These are phyloP conservation scores for Trichoderma gamsii DNA, from an alignment of 495 filamentous ascomycete species.

Conservation along the genomic window DNA sequence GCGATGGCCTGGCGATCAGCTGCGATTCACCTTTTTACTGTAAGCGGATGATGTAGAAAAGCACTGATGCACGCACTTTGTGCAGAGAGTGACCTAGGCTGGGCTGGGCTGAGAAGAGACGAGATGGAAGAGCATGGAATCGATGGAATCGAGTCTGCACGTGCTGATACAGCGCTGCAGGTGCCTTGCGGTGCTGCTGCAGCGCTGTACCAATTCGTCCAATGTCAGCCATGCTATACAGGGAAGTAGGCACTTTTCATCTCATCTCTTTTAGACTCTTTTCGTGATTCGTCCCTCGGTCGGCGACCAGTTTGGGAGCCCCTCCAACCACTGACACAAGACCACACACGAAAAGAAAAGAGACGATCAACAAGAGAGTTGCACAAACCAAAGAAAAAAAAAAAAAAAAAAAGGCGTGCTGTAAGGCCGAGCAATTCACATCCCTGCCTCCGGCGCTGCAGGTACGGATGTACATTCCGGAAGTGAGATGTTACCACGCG, in stretches of 20 bases:
- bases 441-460: background rate
- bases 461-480: slow-evolving; percentile 9
- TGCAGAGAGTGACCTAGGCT: background rate
- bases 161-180: background rate
- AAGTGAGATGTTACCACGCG: slow-evolving; percentile 8
- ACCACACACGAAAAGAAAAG: background rate
- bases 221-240: no score
- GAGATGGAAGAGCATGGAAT: background rate
- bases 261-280: no score
- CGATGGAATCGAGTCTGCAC: background rate
- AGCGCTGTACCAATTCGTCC: no score
- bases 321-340: background rate
- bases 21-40: background rate
- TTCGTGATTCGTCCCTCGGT: background rate
- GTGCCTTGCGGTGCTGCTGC: no score
- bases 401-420: background rate
- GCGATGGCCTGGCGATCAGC: slow-evolving; percentile 8
- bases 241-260: no score
- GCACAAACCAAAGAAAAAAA: background rate
- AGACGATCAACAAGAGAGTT: background rate
- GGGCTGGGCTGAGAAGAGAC: background rate
- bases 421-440: background rate
- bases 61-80: background rate
- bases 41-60: background rate
- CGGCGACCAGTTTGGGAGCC: background rate